A percentile compares a stretch with the other conserved stretches of the same genome.
Evolutionary conservation across 148 eudicot species (phyloP).

Genomic region (Oxyria digyna): DNA sequence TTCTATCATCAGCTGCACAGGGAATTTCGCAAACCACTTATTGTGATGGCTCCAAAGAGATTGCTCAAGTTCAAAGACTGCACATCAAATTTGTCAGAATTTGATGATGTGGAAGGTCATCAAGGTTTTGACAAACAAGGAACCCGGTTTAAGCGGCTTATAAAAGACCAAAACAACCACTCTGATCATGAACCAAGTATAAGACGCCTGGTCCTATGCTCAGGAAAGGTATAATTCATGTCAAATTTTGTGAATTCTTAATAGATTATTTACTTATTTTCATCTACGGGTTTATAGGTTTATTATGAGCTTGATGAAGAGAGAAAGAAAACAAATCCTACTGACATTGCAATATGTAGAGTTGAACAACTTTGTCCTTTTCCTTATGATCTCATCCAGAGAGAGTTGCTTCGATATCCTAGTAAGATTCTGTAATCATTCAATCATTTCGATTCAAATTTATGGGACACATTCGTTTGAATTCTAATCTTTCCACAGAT

Average conservation of each 20-base stretch:
- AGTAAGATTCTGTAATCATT: slow-evolving; percentile 26
- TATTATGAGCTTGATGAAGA: slow-evolving; percentile 70
- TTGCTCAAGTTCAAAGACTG: slow-evolving; percentile 71
- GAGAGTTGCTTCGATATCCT: slow-evolving; percentile 74
- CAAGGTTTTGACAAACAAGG: slow-evolving; percentile 86
- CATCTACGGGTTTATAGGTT: slow-evolving; percentile 22
- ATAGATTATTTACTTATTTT: too few species aligned
- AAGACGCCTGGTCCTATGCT: slow-evolving; percentile 63
- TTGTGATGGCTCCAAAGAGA: slow-evolving; percentile 69
- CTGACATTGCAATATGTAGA: slow-evolving; percentile 64
- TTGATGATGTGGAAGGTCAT: slow-evolving; percentile 80
- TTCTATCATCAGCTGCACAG: slow-evolving; percentile 36
- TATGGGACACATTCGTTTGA: too few species aligned
- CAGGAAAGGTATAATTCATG: slow-evolving; percentile 51
- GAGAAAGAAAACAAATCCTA: slow-evolving; percentile 33
- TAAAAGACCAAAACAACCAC: slow-evolving; percentile 60
- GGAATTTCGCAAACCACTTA: slow-evolving; percentile 71
- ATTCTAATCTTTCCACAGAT: slow-evolving; percentile 21
- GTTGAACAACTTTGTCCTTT: slow-evolving; percentile 84
- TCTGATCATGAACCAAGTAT: slow-evolving; percentile 66
- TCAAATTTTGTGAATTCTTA: neutral
- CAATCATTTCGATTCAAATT: neutral
- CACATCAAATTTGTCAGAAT: slow-evolving; percentile 64
- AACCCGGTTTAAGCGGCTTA: slow-evolving; percentile 71
- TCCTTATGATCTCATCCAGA: slow-evolving; percentile 67